Evolutionary conservation across 108 stramenopile genomes (phyloP).

Genomic region (Nannochloropsis gaditana): DNA sequence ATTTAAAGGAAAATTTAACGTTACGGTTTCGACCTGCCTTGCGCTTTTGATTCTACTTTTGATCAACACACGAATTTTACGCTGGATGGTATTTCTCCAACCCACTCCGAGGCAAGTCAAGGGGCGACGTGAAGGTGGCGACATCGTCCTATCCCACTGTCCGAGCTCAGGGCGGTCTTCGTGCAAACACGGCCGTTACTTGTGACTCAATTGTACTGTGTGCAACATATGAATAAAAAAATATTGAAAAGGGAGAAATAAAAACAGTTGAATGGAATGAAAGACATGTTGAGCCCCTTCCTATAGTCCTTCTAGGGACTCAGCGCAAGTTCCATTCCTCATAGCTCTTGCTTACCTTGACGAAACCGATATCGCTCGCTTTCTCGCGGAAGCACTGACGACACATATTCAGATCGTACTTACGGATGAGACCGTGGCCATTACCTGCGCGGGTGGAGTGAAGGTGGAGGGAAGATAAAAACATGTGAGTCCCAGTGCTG

Average conservation of each 20-base stretch:
- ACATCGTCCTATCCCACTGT: no score
- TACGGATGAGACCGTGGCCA: conserved; percentile 60
- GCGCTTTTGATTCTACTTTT: no score
- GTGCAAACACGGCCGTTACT: no score
- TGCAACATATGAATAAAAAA: not conserved
- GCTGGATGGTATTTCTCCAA: no score
- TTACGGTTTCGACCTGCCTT: no score
- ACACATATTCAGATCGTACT: conserved; percentile 66
- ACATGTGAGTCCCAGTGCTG: no score
- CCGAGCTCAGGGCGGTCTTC: no score
- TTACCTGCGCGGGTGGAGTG: conserved; percentile 15
- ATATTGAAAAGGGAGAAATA: not conserved
- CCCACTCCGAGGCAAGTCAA: no score
- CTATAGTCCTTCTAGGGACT: not conserved
- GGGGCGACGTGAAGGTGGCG: no score
- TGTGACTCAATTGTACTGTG: not conserved
- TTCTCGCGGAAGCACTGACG: conserved; percentile 64
- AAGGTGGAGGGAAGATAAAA: not conserved
- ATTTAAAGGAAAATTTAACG: no score
- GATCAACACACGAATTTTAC: no score
- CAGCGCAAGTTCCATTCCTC: not conserved
- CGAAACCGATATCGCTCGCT: conserved; percentile 61
- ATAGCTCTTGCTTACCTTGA: conserved; percentile 43
- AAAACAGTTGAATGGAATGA: not conserved
- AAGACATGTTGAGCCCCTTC: not conserved